A percentile compares a stretch with the other conserved stretches of the same genome.
Evolutionary conservation across 129 eudicot genomes (phyloP).

Genomic region (Helianthus tuberosus): DNA sequence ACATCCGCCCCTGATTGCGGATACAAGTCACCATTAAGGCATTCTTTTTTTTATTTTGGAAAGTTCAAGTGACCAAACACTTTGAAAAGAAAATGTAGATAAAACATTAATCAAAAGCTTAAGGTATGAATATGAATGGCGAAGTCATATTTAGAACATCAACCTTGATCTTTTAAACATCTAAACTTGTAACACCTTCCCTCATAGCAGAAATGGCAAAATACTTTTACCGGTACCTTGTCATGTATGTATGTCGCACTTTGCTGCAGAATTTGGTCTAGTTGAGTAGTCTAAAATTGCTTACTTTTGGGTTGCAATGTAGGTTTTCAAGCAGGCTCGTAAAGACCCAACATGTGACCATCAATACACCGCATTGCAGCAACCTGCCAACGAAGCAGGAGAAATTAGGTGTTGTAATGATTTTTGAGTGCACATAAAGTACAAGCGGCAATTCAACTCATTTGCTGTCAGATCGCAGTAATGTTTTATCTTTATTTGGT

Average conservation of each 20-base stretch:
- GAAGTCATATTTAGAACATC: no score
- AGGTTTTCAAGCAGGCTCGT: slow-evolving; percentile 67
- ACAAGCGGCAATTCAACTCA: background rate
- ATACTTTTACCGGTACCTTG: background rate
- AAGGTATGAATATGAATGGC: background rate
- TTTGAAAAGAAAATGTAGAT: background rate
- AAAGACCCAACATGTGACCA: slow-evolving; percentile 92
- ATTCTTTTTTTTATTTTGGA: background rate
- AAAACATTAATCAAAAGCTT: background rate
- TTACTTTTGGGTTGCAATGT: background rate
- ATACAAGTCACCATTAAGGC: background rate
- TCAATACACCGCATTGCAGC: slow-evolving; percentile 85
- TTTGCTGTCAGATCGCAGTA: background rate
- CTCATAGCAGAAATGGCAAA: no score
- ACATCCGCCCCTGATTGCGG: no score
- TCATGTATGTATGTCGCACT: background rate
- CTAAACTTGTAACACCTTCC: background rate
- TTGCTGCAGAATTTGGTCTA: background rate
- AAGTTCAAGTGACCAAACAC: background rate
- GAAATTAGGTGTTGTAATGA: background rate
- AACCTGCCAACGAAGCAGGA: slow-evolving; percentile 48
- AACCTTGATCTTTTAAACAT: background rate
- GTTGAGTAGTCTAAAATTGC: background rate
- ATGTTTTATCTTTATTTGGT: background rate
- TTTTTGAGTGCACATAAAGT: no score